These are phyloP conservation scores for Firmiana major DNA, from an alignment of 345 rosid genomes.

Conservation along the genomic window DNA sequence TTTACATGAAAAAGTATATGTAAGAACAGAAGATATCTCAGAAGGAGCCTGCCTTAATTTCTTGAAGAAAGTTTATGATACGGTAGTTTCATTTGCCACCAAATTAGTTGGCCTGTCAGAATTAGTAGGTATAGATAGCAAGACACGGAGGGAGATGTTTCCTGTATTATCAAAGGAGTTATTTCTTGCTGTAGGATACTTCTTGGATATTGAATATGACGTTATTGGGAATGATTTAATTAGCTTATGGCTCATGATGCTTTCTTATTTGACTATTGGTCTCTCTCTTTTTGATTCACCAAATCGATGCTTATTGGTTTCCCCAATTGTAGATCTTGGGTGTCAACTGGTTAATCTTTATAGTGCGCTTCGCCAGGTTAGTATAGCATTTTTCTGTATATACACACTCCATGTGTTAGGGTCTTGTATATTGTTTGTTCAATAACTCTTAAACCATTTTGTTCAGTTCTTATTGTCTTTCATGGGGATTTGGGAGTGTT, in stretches of 20 bases:
- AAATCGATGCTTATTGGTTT: conserved; percentile 35
- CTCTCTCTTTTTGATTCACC: conserved; percentile 33
- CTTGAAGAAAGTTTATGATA: conserved; percentile 53
- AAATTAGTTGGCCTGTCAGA: conserved; percentile 32
- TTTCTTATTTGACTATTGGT: conserved; percentile 52
- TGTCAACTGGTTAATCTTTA: conserved; percentile 73
- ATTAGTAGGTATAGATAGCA: conserved; percentile 20
- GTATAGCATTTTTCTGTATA: conserved; percentile 21
- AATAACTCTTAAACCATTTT: background rate
- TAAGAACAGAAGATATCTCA: conserved; percentile 72
- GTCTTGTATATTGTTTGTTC: background rate
- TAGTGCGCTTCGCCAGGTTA: conserved; percentile 90
- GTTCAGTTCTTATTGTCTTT: background rate
- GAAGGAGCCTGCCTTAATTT: conserved; percentile 73
- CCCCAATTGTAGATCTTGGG: conserved; percentile 47
- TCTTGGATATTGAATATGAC: conserved; percentile 77
- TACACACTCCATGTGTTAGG: background rate
- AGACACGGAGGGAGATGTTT: conserved; percentile 32
- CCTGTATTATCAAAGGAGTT: conserved; percentile 57
- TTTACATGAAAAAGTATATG: conserved; percentile 47
- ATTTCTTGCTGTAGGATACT: conserved; percentile 46
- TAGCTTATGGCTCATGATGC: conserved; percentile 58
- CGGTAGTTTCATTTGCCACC: conserved; percentile 49
- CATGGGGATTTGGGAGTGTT: background rate
- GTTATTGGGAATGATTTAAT: conserved; percentile 63